phyloP scores from a whole-genome alignment of 176 grass and related monocot species.

The Puya raimondii region DNA sequence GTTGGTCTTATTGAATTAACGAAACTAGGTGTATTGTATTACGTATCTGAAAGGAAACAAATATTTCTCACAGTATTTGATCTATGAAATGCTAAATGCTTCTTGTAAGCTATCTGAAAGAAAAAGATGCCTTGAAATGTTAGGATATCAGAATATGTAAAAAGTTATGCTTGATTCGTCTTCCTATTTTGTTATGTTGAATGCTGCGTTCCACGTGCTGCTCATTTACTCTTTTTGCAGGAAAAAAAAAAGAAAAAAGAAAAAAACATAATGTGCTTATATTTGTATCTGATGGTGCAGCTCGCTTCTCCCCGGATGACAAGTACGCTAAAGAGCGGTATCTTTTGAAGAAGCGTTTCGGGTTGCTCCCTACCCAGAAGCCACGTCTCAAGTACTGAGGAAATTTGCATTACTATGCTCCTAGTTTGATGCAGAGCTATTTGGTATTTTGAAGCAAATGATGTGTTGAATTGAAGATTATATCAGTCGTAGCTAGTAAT shows the following conservation, averaged over 20 bases:
- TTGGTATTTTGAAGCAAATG: no score
- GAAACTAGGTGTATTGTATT: no score
- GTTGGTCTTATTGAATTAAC: no score
- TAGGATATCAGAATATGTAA: background rate
- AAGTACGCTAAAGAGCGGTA: constrained; percentile 66
- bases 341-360: constrained; percentile 89
- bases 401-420: background rate
- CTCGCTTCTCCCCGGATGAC: constrained; percentile 91
- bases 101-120: no score
- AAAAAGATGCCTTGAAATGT: background rate
- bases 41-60: no score
- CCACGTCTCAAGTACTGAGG: constrained; percentile 62
- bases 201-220: background rate
- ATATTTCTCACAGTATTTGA: no score
- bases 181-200: background rate
- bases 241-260: no score
- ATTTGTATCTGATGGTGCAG: constrained; percentile 30
- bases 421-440: no score
- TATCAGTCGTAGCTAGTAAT: no score
- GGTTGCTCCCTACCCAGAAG: constrained; percentile 76
- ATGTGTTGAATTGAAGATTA: no score
- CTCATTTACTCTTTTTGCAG: no score
- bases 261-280: background rate
- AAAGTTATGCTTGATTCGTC: background rate
- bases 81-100: no score